Conservation (phyloP, 2,329 filamentous ascomycete genomes). For the Verticillium isaacii region DNA sequence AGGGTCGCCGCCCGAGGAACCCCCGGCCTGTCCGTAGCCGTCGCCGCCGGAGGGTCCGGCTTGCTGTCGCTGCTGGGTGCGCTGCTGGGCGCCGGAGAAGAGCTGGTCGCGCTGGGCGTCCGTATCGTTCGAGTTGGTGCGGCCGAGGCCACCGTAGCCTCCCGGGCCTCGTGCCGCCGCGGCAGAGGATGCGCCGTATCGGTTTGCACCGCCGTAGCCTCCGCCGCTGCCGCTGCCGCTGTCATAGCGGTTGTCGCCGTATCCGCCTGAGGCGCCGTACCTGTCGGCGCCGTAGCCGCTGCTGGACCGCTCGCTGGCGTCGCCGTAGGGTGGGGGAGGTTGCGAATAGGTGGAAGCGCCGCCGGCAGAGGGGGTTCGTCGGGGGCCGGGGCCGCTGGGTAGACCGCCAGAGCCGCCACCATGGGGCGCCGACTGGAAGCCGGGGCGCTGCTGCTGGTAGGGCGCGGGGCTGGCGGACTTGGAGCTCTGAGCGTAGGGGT, state of each 20-base stretch:
- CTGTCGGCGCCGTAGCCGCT: constrained; percentile 49
- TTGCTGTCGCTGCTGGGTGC: constrained; percentile 35
- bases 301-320: constrained; percentile 6
- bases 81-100: constrained; percentile 52
- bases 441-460: constrained; percentile 33
- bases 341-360: constrained; percentile 17
- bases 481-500: constrained; percentile 48
- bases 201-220: constrained; percentile 20
- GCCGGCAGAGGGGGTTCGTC: constrained; percentile 18
- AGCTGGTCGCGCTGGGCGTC: constrained; percentile 58
- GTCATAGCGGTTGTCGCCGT: constrained; percentile 50
- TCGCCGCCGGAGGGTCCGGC: constrained; percentile 5
- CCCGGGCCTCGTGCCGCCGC: constrained; percentile 37
- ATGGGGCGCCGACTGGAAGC: constrained; percentile 17
- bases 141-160: constrained; percentile 58
- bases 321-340: constrained; percentile 30
- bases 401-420: constrained; percentile 19
- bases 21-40: constrained; percentile 8
- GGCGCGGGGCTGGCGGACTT: constrained; percentile 38
- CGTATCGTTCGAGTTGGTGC: constrained; percentile 33
- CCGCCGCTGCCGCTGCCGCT: constrained; percentile 23
- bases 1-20: constrained; percentile 11
- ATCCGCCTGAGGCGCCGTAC: constrained; percentile 46
- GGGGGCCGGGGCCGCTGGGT: constrained; percentile 29
- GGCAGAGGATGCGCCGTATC: constrained; percentile 23